A percentile compares a stretch with the other conserved stretches of the same genome.
Conservation (phyloP, 2,329 filamentous ascomycete species). For the Teratosphaeria viscida region DNA sequence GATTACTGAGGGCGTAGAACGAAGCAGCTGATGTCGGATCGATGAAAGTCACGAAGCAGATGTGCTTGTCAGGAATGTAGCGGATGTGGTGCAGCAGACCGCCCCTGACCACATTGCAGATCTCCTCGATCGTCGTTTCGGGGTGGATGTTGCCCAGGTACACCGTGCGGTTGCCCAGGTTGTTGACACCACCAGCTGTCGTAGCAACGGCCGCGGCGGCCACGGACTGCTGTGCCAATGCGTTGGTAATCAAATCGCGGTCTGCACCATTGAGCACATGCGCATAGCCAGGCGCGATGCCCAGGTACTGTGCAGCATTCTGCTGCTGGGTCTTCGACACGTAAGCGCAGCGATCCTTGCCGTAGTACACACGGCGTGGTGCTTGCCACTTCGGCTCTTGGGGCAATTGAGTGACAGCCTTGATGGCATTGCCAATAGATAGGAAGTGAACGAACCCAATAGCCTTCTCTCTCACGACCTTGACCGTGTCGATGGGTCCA, state of each 20-base stretch:
- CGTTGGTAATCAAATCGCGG: constrained; percentile 91
- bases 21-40: constrained; percentile 95
- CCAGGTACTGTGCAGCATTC: constrained; percentile 94
- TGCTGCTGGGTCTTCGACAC: constrained; percentile 99
- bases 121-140: constrained; percentile 97
- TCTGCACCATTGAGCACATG: constrained; percentile 94
- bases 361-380: constrained; percentile 92
- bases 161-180: constrained; percentile 92
- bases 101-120: constrained; percentile 95
- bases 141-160: constrained; percentile 98
- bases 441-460: constrained; percentile 98
- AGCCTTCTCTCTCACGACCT: constrained; percentile 94
- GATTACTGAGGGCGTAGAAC: constrained; percentile 94
- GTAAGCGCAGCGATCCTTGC: constrained; percentile 96
- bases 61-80: constrained; percentile 99
- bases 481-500: constrained; percentile 91
- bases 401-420: constrained; percentile 89
- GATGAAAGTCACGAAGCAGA: constrained; percentile 99
- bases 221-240: constrained; percentile 92
- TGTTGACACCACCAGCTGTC: constrained; percentile 91
- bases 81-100: constrained; percentile 95
- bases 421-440: constrained; percentile 96
- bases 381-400: constrained; percentile 96
- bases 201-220: constrained; percentile 94
- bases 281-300: constrained; percentile 91